Evolutionary conservation across 805 yeast species (phyloP), one percentile per base, ranked within the genome.

Genomic region (Teunomyces pallodes): DNA sequence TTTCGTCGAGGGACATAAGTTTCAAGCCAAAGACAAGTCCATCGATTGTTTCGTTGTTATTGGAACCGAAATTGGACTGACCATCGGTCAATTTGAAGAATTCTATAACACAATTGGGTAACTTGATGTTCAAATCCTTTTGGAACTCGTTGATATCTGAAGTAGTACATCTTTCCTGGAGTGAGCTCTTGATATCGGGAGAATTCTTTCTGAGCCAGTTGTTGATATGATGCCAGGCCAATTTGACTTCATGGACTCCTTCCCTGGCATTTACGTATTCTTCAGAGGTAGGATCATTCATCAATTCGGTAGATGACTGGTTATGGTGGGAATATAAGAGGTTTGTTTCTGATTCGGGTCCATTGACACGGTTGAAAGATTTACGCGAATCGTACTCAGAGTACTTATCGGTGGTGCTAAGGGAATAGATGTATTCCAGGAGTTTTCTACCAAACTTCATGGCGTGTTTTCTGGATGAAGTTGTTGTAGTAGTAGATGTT

Each of bases 161-260:
- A 35, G 77, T 75, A 0, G 97, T 89, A 52, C 90, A 94, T 27
- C 90, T 86, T 45, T 81, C 84, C 60, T 84, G 83, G 53, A 92
- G 69, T 43, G 94, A 83, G 48, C 88, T 91, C 50, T 77, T 79
- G 48, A 94, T 72, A 67, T 92, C 99, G 1, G 94, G 87, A 54
- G 84, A 86, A 65, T 89, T 79, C 47, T 81, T 80, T 31, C 80
- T 76, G 14, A 92, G 73, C 97, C 97, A 92, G 14, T 81, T 74
- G 55, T 88, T 92, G 49, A 92, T 83, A 59, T 91, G 91, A 53
- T 87, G 79, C 98, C 98, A 92, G 9, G 97, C 87, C 17, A 83
- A 79, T 32, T 85, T 74, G 1, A 80, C 74, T 53, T 91, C 89
- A 46, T 92, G 83, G 24, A 87, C 84, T 42, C 95, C 96, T 39